These are phyloP conservation scores for Blastobotrys capitulatus DNA, from an alignment of 1,139 yeast species.

Conservation along the genomic window DNA sequence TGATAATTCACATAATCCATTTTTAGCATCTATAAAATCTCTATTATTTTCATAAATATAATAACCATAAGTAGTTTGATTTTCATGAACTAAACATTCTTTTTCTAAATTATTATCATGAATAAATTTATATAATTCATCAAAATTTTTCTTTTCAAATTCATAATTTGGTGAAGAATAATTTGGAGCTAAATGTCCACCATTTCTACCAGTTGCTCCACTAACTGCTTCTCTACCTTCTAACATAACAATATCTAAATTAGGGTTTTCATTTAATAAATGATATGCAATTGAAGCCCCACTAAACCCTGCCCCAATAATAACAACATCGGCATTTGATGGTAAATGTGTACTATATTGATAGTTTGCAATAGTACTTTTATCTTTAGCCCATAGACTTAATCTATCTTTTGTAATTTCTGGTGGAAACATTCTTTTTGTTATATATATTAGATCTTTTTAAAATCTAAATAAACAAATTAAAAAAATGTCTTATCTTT, in stretches of 20 bases:
- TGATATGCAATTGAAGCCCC: slow-evolving; percentile 39
- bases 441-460: not conserved
- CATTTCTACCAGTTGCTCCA: slow-evolving; percentile 47
- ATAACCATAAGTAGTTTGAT: slow-evolving; percentile 36
- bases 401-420: slow-evolving; percentile 14
- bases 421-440: slow-evolving; percentile 7
- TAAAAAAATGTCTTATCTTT: not conserved
- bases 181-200: slow-evolving; percentile 44
- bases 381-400: slow-evolving; percentile 19
- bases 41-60: slow-evolving; percentile 23
- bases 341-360: slow-evolving; percentile 26
- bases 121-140: slow-evolving; percentile 21
- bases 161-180: slow-evolving; percentile 26
- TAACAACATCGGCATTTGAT: slow-evolving; percentile 32
- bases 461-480: too few relatives aligned
- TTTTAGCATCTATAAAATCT: slow-evolving; percentile 19
- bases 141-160: slow-evolving; percentile 24
- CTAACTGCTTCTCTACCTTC: slow-evolving; percentile 43
- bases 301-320: slow-evolving; percentile 41
- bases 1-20: slow-evolving; percentile 15
- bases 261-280: slow-evolving; percentile 21
- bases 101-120: slow-evolving; percentile 27
- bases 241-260: slow-evolving; percentile 30
- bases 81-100: slow-evolving; percentile 27
- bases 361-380: slow-evolving; percentile 18